phyloP scores from a whole-genome alignment of 352 stramenopile genomes.

The Phytophthora agathidicida region DNA sequence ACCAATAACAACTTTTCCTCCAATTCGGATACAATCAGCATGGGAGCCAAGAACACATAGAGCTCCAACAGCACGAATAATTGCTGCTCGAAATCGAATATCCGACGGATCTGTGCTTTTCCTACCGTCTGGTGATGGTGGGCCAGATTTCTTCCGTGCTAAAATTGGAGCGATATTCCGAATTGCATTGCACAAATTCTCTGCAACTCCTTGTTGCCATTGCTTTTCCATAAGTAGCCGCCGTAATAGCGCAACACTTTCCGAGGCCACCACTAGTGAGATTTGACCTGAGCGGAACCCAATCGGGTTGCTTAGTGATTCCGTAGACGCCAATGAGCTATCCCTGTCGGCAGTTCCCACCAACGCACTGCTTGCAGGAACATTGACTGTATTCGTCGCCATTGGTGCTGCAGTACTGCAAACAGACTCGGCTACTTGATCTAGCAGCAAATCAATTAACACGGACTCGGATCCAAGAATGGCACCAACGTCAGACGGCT shows the following conservation, averaged over 20 bases:
- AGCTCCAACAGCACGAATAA: constrained; percentile 81
- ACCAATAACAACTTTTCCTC: constrained; percentile 74
- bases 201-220: constrained; percentile 67
- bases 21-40: constrained; percentile 84
- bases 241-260: constrained; percentile 83
- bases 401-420: constrained; percentile 78
- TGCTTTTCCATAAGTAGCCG: constrained; percentile 68
- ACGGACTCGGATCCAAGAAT: constrained; percentile 84
- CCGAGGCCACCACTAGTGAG: constrained; percentile 74
- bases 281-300: constrained; percentile 86
- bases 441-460: constrained; percentile 81
- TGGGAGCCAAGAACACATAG: constrained; percentile 86
- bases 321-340: constrained; percentile 41
- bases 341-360: constrained; percentile 27
- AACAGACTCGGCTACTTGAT: constrained; percentile 88
- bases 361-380: constrained; percentile 33
- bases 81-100: constrained; percentile 70
- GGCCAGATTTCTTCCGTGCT: constrained; percentile 38
- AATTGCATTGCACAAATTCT: constrained; percentile 74
- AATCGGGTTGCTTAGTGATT: constrained; percentile 84
- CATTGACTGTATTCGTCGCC: constrained; percentile 56
- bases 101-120: constrained; percentile 43
- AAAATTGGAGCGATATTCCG: constrained; percentile 78
- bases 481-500: constrained; percentile 63
- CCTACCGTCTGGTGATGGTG: constrained; percentile 6